A percentile compares a stretch with the other conserved stretches of the same genome.
Conservation (phyloP, 2,329 filamentous ascomycete species). For the Amauroascus niger region DNA sequence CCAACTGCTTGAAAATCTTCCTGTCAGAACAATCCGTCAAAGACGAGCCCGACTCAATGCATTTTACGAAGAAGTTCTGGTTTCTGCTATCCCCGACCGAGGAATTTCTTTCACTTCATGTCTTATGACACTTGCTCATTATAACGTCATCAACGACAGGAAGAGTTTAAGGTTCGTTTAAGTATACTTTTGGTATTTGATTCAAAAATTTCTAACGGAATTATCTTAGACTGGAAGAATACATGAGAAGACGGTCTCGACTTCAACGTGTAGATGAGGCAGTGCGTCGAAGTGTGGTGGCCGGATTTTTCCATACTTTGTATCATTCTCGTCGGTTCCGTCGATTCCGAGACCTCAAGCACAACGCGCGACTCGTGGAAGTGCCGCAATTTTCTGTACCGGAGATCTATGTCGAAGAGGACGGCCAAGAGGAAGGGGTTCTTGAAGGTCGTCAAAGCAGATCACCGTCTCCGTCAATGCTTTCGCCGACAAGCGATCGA, state of each 20-base stretch:
- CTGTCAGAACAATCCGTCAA: slow-evolving; percentile 62
- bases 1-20: slow-evolving; percentile 60
- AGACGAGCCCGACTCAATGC: slow-evolving; percentile 73
- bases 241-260: slow-evolving; percentile 76
- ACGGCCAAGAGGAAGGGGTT: slow-evolving; percentile 38
- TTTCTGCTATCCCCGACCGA: slow-evolving; percentile 77
- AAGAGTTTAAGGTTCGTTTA: slow-evolving; percentile 68
- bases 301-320: slow-evolving; percentile 90
- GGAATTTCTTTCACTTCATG: slow-evolving; percentile 89
- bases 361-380: slow-evolving; percentile 63
- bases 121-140: slow-evolving; percentile 91
- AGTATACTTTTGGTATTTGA: background rate
- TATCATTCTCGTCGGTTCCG: slow-evolving; percentile 81
- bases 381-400: slow-evolving; percentile 75
- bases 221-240: slow-evolving; percentile 68
- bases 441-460: slow-evolving; percentile 11
- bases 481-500: slow-evolving; percentile 20
- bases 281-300: slow-evolving; percentile 77
- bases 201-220: slow-evolving; percentile 17
- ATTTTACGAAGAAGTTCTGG: slow-evolving; percentile 96
- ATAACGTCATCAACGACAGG: slow-evolving; percentile 97
- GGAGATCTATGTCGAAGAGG: slow-evolving; percentile 81
- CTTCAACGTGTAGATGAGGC: slow-evolving; percentile 92
- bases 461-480: slow-evolving; percentile 23
- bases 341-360: slow-evolving; percentile 61